A percentile compares a stretch with the other conserved stretches of the same genome.
phyloP scores from a whole-genome alignment of 2,329 filamentous ascomycete genomes.

The Scopulariopsis brevicaulis region DNA sequence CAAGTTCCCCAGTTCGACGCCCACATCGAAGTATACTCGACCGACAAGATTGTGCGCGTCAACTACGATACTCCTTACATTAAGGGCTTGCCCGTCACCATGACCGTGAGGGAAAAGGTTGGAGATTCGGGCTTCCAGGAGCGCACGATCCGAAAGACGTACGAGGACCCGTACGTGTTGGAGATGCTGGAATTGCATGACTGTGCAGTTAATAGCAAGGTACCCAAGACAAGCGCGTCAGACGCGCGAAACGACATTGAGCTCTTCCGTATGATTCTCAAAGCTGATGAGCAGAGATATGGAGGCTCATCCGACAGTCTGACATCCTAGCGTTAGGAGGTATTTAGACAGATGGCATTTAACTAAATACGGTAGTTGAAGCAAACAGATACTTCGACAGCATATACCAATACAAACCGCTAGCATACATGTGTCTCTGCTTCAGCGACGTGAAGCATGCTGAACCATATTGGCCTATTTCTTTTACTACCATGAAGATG shows the following conservation, averaged over 20 bases:
- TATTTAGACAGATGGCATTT: too few species aligned
- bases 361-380: too few species aligned
- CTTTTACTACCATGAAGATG: too few species aligned
- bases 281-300: not conserved
- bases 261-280: not conserved
- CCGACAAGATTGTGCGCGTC: conserved; percentile 40
- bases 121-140: conserved; percentile 25
- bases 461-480: too few species aligned
- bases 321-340: too few species aligned
- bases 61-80: conserved; percentile 46
- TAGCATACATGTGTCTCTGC: too few species aligned
- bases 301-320: too few species aligned
- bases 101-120: conserved; percentile 29
- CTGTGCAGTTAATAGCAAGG: not conserved
- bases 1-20: conserved; percentile 40
- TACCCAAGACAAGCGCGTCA: not conserved
- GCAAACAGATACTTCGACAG: too few species aligned
- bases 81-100: conserved; percentile 39
- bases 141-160: conserved; percentile 27
- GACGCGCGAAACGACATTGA: not conserved
- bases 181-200: not conserved
- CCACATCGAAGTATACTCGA: conserved; percentile 37
- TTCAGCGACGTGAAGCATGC: too few species aligned
- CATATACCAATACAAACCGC: too few species aligned
- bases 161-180: not conserved